Conservation (phyloP, 257 asterid genomes). For the Eucommia ulmoides region DNA sequence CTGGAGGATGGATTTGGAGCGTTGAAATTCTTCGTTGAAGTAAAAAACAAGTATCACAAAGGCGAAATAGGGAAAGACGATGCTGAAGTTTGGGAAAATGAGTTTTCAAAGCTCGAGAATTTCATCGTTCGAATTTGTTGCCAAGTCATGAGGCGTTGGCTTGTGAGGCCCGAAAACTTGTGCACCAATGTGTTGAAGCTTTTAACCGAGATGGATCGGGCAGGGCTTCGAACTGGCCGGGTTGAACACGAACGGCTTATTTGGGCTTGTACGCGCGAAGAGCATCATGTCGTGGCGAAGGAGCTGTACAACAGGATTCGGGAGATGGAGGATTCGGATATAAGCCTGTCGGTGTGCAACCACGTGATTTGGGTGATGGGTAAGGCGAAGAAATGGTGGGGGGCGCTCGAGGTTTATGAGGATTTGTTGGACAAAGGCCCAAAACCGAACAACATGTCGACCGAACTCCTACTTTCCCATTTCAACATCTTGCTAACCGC, state of each 20-base stretch:
- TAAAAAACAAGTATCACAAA: constrained; percentile 24
- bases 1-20: constrained; percentile 80
- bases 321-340: constrained; percentile 39
- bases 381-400: constrained; percentile 98
- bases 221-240: constrained; percentile 31
- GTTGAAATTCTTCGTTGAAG: constrained; percentile 35
- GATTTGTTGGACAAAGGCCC: constrained; percentile 85
- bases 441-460: constrained; percentile 67
- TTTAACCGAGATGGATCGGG: constrained; percentile 60
- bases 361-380: constrained; percentile 93
- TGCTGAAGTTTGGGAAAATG: constrained; percentile 47
- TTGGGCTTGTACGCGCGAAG: constrained; percentile 86
- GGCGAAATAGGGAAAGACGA: constrained; percentile 47
- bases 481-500: constrained; percentile 60
- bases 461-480: constrained; percentile 71
- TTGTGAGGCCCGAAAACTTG: constrained; percentile 35
- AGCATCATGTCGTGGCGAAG: constrained; percentile 60
- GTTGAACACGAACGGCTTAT: constrained; percentile 61
- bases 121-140: constrained; percentile 52
- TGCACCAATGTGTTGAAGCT: constrained; percentile 45
- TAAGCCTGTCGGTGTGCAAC: constrained; percentile 80
- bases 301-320: constrained; percentile 68
- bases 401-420: constrained; percentile 88
- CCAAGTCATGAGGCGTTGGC: constrained; percentile 77
- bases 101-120: constrained; percentile 57